Conservation (phyloP, 1,284 basidiomycete genomes). For the Psilocybe mexicana region DNA sequence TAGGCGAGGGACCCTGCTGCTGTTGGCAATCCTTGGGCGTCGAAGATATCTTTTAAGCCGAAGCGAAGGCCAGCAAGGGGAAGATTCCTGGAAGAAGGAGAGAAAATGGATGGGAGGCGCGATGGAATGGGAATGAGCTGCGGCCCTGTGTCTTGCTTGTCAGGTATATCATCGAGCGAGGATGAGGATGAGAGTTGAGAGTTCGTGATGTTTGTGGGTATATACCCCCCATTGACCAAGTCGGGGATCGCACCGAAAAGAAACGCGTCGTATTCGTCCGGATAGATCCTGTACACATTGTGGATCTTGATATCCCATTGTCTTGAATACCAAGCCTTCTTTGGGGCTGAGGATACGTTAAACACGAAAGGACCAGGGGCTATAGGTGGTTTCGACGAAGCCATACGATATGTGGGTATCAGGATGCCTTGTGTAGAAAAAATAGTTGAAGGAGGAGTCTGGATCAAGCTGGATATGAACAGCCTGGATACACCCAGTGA, state of each 20-base stretch:
- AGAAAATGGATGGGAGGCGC: slow-evolving; percentile 27
- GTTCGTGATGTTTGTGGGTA: slow-evolving; percentile 32
- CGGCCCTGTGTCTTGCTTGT: slow-evolving; percentile 13
- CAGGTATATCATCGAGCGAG: background rate
- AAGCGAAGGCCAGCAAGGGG: slow-evolving; percentile 35
- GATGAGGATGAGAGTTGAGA: slow-evolving; percentile 1
- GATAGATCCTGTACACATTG: slow-evolving; percentile 32
- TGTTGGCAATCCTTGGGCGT: slow-evolving; percentile 33
- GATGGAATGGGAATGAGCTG: slow-evolving; percentile 37
- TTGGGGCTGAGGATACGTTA: slow-evolving; percentile 5
- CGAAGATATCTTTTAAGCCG: slow-evolving; percentile 37
- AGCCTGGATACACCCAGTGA: slow-evolving; percentile 23
- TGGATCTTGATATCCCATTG: slow-evolving; percentile 19
- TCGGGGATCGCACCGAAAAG: slow-evolving; percentile 33
- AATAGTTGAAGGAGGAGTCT: background rate
- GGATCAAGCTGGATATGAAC: slow-evolving; percentile 25
- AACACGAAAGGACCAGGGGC: slow-evolving; percentile 28
- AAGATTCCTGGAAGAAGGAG: slow-evolving; percentile 16
- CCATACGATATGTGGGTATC: slow-evolving; percentile 17
- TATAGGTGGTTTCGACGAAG: slow-evolving; percentile 13
- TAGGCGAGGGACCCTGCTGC: slow-evolving; percentile 36
- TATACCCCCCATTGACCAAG: slow-evolving; percentile 27
- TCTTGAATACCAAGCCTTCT: background rate
- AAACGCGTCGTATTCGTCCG: slow-evolving; percentile 35
- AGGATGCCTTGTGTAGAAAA: slow-evolving; percentile 9